phyloP scores from a whole-genome alignment of 805 yeast species.

The Torulaspora maleeae region DNA sequence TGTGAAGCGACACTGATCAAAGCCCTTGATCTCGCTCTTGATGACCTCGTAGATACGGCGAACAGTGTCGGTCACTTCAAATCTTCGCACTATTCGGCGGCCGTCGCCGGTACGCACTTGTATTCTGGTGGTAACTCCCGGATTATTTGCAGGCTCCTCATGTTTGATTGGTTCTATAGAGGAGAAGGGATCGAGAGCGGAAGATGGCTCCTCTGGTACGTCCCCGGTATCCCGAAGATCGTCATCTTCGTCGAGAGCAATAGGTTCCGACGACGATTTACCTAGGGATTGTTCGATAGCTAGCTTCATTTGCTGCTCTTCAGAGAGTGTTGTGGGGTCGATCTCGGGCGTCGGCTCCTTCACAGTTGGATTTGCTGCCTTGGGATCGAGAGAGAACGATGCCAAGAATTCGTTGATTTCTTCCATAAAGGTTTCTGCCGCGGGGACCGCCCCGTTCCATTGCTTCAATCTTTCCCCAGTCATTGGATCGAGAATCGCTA shows the following conservation, averaged over 20 bases:
- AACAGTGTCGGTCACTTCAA: slow-evolving; percentile 54
- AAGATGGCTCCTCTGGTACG: slow-evolving; percentile 30
- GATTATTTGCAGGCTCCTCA: slow-evolving; percentile 57
- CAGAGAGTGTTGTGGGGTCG: slow-evolving; percentile 63
- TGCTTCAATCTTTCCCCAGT: slow-evolving; percentile 84
- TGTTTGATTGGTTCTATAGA: slow-evolving; percentile 48
- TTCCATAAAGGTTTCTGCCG: slow-evolving; percentile 52
- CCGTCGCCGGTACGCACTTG: slow-evolving; percentile 90
- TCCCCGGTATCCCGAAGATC: slow-evolving; percentile 3
- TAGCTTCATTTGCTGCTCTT: slow-evolving; percentile 76
- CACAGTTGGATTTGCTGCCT: slow-evolving; percentile 60
- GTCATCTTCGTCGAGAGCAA: slow-evolving; percentile 22
- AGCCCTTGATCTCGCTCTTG: slow-evolving; percentile 51
- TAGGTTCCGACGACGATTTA: slow-evolving; percentile 25
- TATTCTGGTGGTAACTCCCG: slow-evolving; percentile 61
- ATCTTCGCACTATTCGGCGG: slow-evolving; percentile 69
- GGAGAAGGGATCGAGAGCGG: slow-evolving; percentile 44
- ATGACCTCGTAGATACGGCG: slow-evolving; percentile 56
- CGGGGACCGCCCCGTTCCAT: slow-evolving; percentile 69
- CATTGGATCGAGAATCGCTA: slow-evolving; percentile 87
- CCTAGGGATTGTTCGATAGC: slow-evolving; percentile 68
- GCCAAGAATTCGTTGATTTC: slow-evolving; percentile 67
- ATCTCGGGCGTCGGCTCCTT: slow-evolving; percentile 51
- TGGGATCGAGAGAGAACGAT: slow-evolving; percentile 59
- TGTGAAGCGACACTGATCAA: slow-evolving; percentile 45